These are phyloP conservation scores for Jamesozyma spencerorum DNA, from an alignment of 805 yeast genomes.

Conservation along the genomic window DNA sequence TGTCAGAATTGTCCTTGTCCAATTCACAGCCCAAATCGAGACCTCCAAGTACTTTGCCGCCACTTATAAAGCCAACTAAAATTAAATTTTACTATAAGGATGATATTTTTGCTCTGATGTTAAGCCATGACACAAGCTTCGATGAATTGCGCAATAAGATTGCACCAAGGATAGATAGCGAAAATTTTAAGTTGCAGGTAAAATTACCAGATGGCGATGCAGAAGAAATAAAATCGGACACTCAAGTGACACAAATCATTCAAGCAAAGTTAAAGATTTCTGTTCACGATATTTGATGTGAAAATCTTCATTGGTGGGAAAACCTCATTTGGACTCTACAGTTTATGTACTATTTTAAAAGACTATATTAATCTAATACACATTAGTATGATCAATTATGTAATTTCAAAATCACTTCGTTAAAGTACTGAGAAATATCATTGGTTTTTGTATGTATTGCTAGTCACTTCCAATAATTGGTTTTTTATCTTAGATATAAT, in stretches of 20 bases:
- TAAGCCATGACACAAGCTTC: constrained; percentile 40
- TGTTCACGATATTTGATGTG: constrained; percentile 16
- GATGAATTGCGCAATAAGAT: constrained; percentile 45
- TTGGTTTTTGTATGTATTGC: too few relatives aligned
- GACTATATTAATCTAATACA: too few relatives aligned
- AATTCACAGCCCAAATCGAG: constrained; percentile 19
- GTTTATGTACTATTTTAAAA: too few relatives aligned
- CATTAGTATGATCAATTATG: too few relatives aligned
- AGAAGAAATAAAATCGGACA: constrained; percentile 28
- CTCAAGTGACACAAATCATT: constrained; percentile 29
- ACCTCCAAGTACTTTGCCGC: constrained; percentile 23
- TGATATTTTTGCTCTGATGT: constrained; percentile 66
- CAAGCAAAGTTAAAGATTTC: constrained; percentile 31
- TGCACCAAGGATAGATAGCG: constrained; percentile 39
- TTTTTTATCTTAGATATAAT: too few relatives aligned
- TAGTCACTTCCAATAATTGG: too few relatives aligned
- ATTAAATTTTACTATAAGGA: constrained; percentile 71
- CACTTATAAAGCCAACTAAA: constrained; percentile 34
- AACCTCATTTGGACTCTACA: too few relatives aligned
- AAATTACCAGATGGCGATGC: constrained; percentile 28
- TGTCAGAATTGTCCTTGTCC: constrained; percentile 20
- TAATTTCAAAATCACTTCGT: too few relatives aligned
- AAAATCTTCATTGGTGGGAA: too few relatives aligned
- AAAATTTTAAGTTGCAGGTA: constrained; percentile 29
- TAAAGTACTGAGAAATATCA: too few relatives aligned